phyloP scores from a whole-genome alignment of 2,329 filamentous ascomycete genomes.

The Xylariaceae sp. region DNA sequence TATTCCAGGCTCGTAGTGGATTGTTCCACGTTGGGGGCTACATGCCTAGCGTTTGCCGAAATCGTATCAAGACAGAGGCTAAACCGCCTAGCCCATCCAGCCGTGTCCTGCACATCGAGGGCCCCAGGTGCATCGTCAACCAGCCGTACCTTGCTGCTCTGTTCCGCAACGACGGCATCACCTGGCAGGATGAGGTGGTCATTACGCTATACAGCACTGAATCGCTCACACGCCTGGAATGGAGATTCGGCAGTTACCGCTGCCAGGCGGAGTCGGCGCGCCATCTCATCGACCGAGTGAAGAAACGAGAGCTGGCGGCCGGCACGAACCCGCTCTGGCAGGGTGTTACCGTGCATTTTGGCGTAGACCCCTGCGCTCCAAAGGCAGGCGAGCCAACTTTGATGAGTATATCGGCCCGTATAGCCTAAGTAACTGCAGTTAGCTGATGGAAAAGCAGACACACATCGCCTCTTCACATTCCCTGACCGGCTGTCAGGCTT shows the following conservation, averaged over 20 bases:
- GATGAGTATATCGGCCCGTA: neutral
- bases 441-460: slow-evolving; percentile 3
- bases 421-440: neutral
- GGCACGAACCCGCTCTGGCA: slow-evolving; percentile 2
- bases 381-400: neutral
- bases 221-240: slow-evolving; percentile 38
- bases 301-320: neutral
- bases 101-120: slow-evolving; percentile 48
- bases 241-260: slow-evolving; percentile 50
- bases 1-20: slow-evolving; percentile 39
- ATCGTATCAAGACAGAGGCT: slow-evolving; percentile 43
- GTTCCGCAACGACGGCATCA: slow-evolving; percentile 38
- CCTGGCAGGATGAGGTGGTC: slow-evolving; percentile 45
- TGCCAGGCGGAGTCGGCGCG: slow-evolving; percentile 48
- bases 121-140: slow-evolving; percentile 42
- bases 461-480: neutral
- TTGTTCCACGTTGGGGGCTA: slow-evolving; percentile 38
- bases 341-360: slow-evolving; percentile 17
- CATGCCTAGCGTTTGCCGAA: slow-evolving; percentile 39
- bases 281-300: slow-evolving; percentile 8
- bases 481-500: neutral
- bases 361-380: slow-evolving; percentile 20
- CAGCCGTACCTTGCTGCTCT: slow-evolving; percentile 34
- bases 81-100: slow-evolving; percentile 30
- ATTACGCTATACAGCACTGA: slow-evolving; percentile 25